Base-by-base conservation (phyloP, 352 stramenopile species). In the Phytophthora lateralis region DNA sequence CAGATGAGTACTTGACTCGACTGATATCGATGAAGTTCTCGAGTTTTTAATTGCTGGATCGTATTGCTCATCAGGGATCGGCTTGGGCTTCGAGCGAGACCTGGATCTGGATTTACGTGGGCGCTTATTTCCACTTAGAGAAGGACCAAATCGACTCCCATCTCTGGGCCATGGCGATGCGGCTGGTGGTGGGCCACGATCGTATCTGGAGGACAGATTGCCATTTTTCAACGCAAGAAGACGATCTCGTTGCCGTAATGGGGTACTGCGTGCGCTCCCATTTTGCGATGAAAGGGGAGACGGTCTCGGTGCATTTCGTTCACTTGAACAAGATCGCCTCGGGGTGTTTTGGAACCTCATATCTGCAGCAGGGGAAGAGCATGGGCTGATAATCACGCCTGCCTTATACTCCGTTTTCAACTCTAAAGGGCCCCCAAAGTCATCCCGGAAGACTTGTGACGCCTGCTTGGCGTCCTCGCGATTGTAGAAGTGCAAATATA, bases 401-500 rank as follows among this genome's bases (percentile, higher is more conserved):
- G 76, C 73, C 45, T 71, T 78, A 26, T 77, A 61, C 8, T 61
- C 64, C n/a, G 62, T 61, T 44, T 63, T 75, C 32, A 75, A 54
- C 47, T 83, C 63, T 35, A 89, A 43, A 3, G 64, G 67, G 30
- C 69, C 38, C 2, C 78, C 75, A 17, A 54, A 32, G 37, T 89
- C 79, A 41, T 89, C 79, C 17, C 50, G 48, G 51, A 84, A 84
- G 15, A 58, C 50, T 26, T 67, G 49, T 14, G 70, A 68, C 27
- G 79, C 79, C 46, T 66, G 59, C 32, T 74, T 66, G 3, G 73
- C 72, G 35, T 82, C 79, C 44, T 86, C 79, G 7, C 73, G 72
- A 43, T 89, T 85, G 37, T 73, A 68, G 41, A 83, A 89, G 38
- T 87, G 79, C 11, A 87, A 34, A 21, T 74, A 82, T 12, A 89